A percentile compares a stretch with the other conserved stretches of the same genome.
Conservation (phyloP, 2,329 filamentous ascomycete genomes). For the Calonectria leucothoes region DNA sequence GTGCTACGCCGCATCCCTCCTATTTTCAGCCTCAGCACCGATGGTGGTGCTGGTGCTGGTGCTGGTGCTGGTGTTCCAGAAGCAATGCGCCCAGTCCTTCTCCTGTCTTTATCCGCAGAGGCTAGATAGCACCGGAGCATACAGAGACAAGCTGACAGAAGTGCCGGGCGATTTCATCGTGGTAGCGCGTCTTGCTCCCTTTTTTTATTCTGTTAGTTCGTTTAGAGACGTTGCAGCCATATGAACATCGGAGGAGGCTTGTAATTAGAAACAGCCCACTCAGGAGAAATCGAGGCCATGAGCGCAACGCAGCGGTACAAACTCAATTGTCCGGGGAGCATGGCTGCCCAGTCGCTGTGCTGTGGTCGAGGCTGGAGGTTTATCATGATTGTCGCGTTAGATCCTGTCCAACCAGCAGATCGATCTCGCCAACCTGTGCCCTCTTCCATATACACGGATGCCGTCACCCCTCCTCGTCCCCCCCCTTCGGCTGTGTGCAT, state of each 20-base stretch:
- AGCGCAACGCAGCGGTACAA: not conserved
- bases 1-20: not conserved
- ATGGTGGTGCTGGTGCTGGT: too few species aligned
- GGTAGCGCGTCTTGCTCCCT: not conserved
- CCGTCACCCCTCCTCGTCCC: not conserved
- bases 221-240: not conserved
- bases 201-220: not conserved
- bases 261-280: slow-evolving; percentile 16
- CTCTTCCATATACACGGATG: slow-evolving; percentile 1
- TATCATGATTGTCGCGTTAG: not conserved
- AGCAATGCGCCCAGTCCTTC: not conserved
- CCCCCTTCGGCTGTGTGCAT: not conserved
- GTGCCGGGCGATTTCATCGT: not conserved
- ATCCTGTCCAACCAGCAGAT: slow-evolving; percentile 7
- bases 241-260: not conserved
- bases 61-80: not conserved
- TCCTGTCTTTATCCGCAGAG: not conserved
- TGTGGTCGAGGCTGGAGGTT: not conserved
- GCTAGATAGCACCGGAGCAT: not conserved
- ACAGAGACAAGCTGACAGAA: not conserved
- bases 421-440: not conserved
- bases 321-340: not conserved
- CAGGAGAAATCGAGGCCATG: slow-evolving; percentile 8
- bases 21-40: not conserved
- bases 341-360: not conserved